A percentile compares a stretch with the other conserved stretches of the same genome.
phyloP scores from a whole-genome alignment of 768 basidiomycete species.

The Coprinellus micaceus region DNA sequence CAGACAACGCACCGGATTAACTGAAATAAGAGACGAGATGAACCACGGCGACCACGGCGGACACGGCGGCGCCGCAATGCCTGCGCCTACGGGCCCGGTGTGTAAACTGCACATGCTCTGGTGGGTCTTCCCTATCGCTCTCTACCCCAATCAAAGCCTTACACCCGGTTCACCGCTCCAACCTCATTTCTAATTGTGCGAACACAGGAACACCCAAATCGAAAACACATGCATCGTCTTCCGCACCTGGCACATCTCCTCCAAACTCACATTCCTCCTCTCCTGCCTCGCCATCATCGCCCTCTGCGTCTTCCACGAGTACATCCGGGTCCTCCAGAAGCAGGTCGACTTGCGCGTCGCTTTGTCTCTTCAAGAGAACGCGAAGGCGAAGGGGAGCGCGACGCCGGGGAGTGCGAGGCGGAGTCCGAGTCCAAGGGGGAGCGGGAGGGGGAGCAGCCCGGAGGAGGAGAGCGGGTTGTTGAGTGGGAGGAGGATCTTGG shows the following conservation, averaged over 20 bases:
- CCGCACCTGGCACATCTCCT: conserved; percentile 68
- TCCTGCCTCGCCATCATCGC: conserved; percentile 63
- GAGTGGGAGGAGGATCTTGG: conserved; percentile 41
- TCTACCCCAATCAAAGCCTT: background rate
- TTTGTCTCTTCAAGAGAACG: conserved; percentile 37
- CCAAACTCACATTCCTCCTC: conserved; percentile 51
- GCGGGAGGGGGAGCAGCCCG: conserved; percentile 40
- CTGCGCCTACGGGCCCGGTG: conserved; percentile 43
- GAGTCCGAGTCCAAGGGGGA: conserved; percentile 21
- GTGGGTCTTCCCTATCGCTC: conserved; percentile 28
- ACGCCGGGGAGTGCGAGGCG: conserved; percentile 14
- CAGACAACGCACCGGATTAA: too few relatives aligned
- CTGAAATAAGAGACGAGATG: conserved; percentile 21
- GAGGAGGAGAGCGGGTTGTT: conserved; percentile 56
- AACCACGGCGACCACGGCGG: conserved; percentile 42
- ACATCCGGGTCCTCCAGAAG: conserved; percentile 62
- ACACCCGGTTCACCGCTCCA: background rate
- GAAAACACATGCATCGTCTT: conserved; percentile 82
- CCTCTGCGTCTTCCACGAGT: conserved; percentile 77
- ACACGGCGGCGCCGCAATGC: conserved; percentile 51
- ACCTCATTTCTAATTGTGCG: background rate
- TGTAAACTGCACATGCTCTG: conserved; percentile 86
- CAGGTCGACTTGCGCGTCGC: conserved; percentile 57
- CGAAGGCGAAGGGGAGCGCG: conserved; percentile 37
- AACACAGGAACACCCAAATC: conserved; percentile 68